Evolutionary conservation across 2,329 filamentous ascomycete species (phyloP).

Genomic region (Claviceps arundinis): DNA sequence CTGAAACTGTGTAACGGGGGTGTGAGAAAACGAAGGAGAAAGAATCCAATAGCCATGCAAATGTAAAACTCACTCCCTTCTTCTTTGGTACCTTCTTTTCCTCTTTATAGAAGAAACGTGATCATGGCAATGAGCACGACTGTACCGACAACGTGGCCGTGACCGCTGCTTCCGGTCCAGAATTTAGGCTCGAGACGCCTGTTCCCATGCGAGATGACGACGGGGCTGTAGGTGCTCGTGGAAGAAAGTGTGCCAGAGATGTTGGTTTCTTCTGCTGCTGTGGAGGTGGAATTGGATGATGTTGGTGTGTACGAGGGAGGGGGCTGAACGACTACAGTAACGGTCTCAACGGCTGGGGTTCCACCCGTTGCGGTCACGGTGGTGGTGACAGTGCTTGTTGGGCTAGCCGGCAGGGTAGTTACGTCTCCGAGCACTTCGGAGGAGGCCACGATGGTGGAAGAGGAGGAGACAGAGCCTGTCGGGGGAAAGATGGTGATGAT

Average conservation of each 20-base stretch:
- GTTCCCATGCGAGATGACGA: constrained; percentile 19
- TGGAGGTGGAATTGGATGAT: constrained; percentile 19
- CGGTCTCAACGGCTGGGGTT: constrained; percentile 16
- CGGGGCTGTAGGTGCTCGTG: constrained; percentile 10
- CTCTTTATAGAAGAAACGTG: constrained; percentile 20
- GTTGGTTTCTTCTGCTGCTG: constrained; percentile 9
- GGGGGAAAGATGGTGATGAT: constrained; percentile 13
- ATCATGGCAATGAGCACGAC: constrained; percentile 23
- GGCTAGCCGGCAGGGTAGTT: constrained; percentile 10
- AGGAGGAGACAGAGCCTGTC: neutral
- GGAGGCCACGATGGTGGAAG: constrained; percentile 1
- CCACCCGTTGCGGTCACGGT: constrained; percentile 20
- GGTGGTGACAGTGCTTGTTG: constrained; percentile 16
- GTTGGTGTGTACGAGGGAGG: constrained; percentile 12
- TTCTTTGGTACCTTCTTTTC: neutral
- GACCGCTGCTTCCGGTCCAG: constrained; percentile 16
- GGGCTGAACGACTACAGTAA: constrained; percentile 19
- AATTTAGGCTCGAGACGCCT: constrained; percentile 20
- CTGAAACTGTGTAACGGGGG: neutral
- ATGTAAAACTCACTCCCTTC: neutral
- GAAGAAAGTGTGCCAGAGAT: constrained; percentile 12
- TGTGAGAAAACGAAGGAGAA: too few species aligned
- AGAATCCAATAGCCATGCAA: too few species aligned
- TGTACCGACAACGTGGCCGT: constrained; percentile 20
- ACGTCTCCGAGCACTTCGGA: constrained; percentile 13